Conservation (phyloP, 768 basidiomycete genomes). For the Termitomyces sp. region DNA sequence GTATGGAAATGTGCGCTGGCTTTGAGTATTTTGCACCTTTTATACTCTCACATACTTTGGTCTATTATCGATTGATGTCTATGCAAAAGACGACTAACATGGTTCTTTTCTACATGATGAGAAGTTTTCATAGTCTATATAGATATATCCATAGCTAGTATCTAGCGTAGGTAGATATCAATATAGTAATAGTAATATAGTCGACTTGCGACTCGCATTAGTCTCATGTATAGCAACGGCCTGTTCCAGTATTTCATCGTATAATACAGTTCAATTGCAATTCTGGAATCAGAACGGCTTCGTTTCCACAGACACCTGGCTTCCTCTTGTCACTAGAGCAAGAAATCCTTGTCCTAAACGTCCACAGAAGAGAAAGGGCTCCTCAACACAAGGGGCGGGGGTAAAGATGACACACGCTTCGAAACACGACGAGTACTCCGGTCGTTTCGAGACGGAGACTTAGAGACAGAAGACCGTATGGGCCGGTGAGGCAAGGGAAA, state of each 20-base stretch:
- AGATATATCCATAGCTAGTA: no score
- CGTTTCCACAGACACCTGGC: not conserved
- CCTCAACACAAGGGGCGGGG: not conserved
- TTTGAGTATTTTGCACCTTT: slow-evolving; percentile 6
- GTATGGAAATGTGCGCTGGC: slow-evolving; percentile 4
- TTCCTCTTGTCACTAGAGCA: not conserved
- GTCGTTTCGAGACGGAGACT: not conserved
- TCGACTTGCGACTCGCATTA: not conserved
- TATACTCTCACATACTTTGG: not conserved
- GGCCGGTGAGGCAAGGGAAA: not conserved
- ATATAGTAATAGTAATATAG: no score
- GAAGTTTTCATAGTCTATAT: not conserved
- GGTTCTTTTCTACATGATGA: not conserved
- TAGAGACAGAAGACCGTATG: not conserved
- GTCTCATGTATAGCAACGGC: no score
- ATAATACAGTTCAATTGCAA: not conserved
- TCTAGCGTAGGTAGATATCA: no score
- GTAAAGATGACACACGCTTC: not conserved
- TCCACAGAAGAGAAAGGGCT: not conserved
- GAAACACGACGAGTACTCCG: not conserved
- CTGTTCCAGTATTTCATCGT: not conserved
- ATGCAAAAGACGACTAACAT: not conserved
- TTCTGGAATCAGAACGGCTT: not conserved
- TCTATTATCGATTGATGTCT: not conserved
- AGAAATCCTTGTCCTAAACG: not conserved